Base-by-base conservation (phyloP, 139 green algal genomes). In the Chloropicon primus region DNA sequence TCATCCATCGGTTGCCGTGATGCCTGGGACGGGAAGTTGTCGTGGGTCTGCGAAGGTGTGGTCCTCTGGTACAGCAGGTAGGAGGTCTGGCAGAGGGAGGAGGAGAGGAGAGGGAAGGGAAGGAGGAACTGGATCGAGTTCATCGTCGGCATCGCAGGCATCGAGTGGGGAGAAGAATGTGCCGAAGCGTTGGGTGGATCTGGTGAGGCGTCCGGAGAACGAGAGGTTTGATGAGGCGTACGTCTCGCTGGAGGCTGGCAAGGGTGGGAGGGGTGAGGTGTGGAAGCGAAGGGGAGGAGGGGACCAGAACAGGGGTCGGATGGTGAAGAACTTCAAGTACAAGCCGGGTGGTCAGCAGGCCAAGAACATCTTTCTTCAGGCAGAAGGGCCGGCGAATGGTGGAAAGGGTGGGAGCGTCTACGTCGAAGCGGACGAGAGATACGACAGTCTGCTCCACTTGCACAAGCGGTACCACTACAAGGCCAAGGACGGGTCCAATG, bases 271-370 rank as follows among this genome's bases (percentile, higher is more conserved):
- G 41, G 41, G 41, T n/a, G 41, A 62, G 41, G 41, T 62, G 17
- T 62, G 41, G 41, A 62, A 62, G 41, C 41, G 41, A 5, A 5
- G 17, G 41, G 41, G 41, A 62, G 41, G 41, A 62, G 10, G 17
- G 41, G 10, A 62, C 10, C 10, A 17, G 41, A 62, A 62, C 10
- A 77, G 76, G 5, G 90, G 90, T 26, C 85, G 83, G 23, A 87
- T 53, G 54, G 91, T 96, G 29, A 24, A 78, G 27, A 96, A 96
- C 84, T 85, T 87, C 86, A 96, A 96, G 82, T 95, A 93, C 83
- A 77, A 83, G 25, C 78, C 88, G 25, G 89, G 89, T 1, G 82
- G 84, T 22, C 89, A 84, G 78, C 73, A 83, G 83, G 23, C 85
- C 5, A 95, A 94, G 82, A 54, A 81, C 26, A 91, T 95, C 21